phyloP scores from a whole-genome alignment of 2,329 filamentous ascomycete species.

The Clarireedia monteithiana region DNA sequence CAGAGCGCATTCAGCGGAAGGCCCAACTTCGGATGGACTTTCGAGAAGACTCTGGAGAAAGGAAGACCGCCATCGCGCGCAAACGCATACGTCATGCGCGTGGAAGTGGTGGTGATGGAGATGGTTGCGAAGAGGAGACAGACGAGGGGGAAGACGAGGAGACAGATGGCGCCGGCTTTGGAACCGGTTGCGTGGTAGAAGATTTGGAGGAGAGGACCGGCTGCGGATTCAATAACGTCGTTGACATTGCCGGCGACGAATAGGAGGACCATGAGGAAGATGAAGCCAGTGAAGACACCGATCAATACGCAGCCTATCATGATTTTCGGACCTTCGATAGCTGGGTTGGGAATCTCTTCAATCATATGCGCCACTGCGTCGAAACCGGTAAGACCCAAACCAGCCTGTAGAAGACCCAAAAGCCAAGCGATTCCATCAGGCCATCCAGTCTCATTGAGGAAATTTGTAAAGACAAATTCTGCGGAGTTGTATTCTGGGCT shows the following conservation, averaged over 20 bases:
- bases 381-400: conserved; percentile 44
- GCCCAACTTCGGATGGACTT: conserved; percentile 51
- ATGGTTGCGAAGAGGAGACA: conserved; percentile 58
- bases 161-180: conserved; percentile 26
- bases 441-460: conserved; percentile 46
- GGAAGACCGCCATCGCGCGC: conserved; percentile 59
- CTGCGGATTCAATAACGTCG: conserved; percentile 38
- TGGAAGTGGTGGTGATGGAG: conserved; percentile 38
- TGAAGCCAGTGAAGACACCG: conserved; percentile 37
- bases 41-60: conserved; percentile 49
- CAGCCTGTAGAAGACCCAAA: conserved; percentile 44
- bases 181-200: conserved; percentile 40
- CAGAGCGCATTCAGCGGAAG: conserved; percentile 61
- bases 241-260: conserved; percentile 27
- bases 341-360: conserved; percentile 45
- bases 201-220: conserved; percentile 42
- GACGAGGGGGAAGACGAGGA: conserved; percentile 46
- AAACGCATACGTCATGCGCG: conserved; percentile 59
- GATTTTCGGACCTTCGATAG: conserved; percentile 41
- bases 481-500: conserved; percentile 42
- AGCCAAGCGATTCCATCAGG: conserved; percentile 41
- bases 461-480: conserved; percentile 46
- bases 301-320: conserved; percentile 42
- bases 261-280: conserved; percentile 24
- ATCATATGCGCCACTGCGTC: conserved; percentile 37